Evolutionary conservation across 345 rosid species (phyloP).

Genomic region (Xanthoceras sorbifolium): DNA sequence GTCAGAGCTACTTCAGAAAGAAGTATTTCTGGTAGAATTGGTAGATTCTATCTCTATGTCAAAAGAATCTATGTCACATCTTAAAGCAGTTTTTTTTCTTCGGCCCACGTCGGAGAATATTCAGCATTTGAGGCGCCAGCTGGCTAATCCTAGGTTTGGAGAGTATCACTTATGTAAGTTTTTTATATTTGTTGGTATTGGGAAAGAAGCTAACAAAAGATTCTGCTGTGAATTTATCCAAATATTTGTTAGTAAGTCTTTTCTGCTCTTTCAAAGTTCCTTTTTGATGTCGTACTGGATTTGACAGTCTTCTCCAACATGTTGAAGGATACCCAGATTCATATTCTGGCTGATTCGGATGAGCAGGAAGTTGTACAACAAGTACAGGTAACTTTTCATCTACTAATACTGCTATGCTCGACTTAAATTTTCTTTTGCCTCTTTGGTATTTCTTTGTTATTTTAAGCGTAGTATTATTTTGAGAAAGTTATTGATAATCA

Average conservation of each 20-base stretch:
- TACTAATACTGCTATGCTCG: background rate
- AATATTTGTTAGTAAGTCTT: background rate
- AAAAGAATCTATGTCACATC: conserved; percentile 87
- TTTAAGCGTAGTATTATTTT: background rate
- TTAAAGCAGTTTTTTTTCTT: conserved; percentile 88
- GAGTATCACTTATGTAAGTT: conserved; percentile 84
- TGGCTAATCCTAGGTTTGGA: conserved; percentile 84
- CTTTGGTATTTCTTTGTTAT: background rate
- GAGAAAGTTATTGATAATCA: conserved; percentile 1
- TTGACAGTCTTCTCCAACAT: conserved; percentile 90
- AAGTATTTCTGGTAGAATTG: conserved; percentile 89
- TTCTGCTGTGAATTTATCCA: background rate
- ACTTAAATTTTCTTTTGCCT: conserved; percentile 9
- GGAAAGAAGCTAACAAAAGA: background rate
- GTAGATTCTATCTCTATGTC: conserved; percentile 84
- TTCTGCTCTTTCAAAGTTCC: background rate
- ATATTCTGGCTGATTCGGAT: conserved; percentile 94
- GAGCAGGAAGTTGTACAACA: conserved; percentile 96
- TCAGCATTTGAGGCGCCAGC: conserved; percentile 80
- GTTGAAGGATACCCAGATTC: conserved; percentile 97
- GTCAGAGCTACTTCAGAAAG: conserved; percentile 93
- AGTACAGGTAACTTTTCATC: conserved; percentile 68
- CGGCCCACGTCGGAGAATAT: conserved; percentile 88
- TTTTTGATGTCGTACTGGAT: conserved; percentile 13
- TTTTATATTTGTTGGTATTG: conserved; percentile 2